Percentiles rank a stretch among this genome's conserved stretches.
These are phyloP conservation scores for Ocimum tenuiflorum DNA, from an alignment of 257 asterid genomes.

Conservation along the genomic window DNA sequence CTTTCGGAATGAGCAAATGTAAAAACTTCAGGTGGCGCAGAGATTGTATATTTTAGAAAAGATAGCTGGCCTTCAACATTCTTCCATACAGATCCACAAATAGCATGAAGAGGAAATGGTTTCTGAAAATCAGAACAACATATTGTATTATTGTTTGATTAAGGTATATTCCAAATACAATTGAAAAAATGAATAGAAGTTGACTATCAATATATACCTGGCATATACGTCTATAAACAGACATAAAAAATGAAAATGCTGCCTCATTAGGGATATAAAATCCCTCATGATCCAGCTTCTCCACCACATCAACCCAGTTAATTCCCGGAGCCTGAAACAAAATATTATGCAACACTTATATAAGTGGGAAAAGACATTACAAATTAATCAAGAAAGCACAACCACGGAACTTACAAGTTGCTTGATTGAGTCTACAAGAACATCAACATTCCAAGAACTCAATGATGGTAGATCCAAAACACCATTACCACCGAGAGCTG, in stretches of 20 bases:
- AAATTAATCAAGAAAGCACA: constrained; percentile 9
- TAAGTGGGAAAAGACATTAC: neutral
- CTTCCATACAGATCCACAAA: constrained; percentile 89
- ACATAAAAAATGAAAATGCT: constrained; percentile 81
- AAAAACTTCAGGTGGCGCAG: constrained; percentile 74
- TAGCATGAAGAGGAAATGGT: constrained; percentile 80
- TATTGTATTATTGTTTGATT: neutral
- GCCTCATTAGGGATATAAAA: constrained; percentile 66
- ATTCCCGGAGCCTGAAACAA: constrained; percentile 64
- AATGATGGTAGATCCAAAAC: constrained; percentile 41
- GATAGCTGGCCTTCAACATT: constrained; percentile 97
- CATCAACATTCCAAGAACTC: constrained; percentile 69
- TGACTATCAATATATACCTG: constrained; percentile 40
- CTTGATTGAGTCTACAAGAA: constrained; percentile 77
- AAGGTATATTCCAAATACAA: neutral
- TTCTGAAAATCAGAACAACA: constrained; percentile 40
- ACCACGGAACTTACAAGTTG: constrained; percentile 60
- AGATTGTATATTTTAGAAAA: constrained; percentile 73
- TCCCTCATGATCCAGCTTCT: constrained; percentile 88
- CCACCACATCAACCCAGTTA: constrained; percentile 71
- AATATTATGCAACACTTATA: neutral
- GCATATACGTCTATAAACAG: constrained; percentile 67
- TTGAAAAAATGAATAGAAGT: neutral
- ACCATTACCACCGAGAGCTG: constrained; percentile 59
- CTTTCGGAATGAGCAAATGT: constrained; percentile 75